Base-by-base conservation (phyloP, 208 protist genomes). In the Trypanosomatidae sp. region DNA sequence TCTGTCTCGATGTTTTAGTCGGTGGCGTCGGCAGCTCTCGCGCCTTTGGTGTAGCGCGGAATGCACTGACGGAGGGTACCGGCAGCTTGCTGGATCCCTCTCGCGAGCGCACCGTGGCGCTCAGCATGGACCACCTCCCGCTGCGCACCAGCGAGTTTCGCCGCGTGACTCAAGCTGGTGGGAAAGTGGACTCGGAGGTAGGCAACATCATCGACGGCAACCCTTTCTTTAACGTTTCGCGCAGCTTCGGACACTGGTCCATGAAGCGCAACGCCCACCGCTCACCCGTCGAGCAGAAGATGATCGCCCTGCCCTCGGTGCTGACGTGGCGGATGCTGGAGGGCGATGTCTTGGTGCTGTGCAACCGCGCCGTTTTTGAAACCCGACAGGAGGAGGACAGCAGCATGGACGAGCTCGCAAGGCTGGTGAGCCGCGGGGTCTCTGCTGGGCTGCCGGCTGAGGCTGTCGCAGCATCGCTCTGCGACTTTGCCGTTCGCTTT, bases 201-300 rank as follows among this genome's bases (percentile, higher is more conserved):
- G 86, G 87, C 33, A 73, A 88, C 60, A 64, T 88, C 41, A 92
- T 94, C 44, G 89, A 94, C 69, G 84, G 76, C 41, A 91, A 93
- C 65, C 86, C 91, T 6, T 93, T 88, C 71, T 87, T 81, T 52
- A 94, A 88, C 53, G 83, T 96, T 28, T 87, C 89, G 2, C 78
- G 91, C 50, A 92, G 88, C 69, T 93, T 96, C 60, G 91, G 91
- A 0, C 88, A 94, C 78, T 89, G 82, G 74, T 88, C 85, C 2
- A 96, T 96, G 91, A 96, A 96, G 69, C 76, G 52, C 71, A 81
- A 94, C 69, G 62, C 59, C 19, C 55, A 52, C 4, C 80, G 72
- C 33, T 86, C 91, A 28, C 89, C 86, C 3, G 80, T 88, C 60
- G 77, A 90, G 73, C 91, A 96, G 69, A 94, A 96, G 72, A 76